A percentile compares a stretch with the other conserved stretches of the same genome.
phyloP scores from a whole-genome alignment of 2,329 filamentous ascomycete genomes.

The Aspergillus neoniger region DNA sequence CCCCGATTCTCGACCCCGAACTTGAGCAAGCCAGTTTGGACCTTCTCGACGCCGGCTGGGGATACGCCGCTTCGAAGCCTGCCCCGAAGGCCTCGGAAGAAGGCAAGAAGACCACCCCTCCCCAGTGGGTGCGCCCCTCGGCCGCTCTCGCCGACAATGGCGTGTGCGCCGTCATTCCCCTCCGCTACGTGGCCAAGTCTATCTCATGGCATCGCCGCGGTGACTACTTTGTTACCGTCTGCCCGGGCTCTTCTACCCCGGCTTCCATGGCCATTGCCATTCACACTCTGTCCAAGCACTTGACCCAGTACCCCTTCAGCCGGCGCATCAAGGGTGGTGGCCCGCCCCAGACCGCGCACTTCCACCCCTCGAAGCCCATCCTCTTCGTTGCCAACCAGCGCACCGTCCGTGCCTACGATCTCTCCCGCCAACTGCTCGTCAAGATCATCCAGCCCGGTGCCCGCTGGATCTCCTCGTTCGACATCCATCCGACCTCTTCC shows the following conservation, averaged over 20 bases:
- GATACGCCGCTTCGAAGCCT: constrained; percentile 71
- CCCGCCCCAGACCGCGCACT: constrained; percentile 82
- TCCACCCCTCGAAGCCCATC: constrained; percentile 88
- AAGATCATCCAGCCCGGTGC: constrained; percentile 93
- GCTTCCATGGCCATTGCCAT: constrained; percentile 74
- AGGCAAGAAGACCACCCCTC: constrained; percentile 71
- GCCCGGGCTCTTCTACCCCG: constrained; percentile 60
- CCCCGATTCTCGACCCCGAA: constrained; percentile 69
- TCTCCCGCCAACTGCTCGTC: constrained; percentile 85
- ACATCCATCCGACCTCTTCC: constrained; percentile 86
- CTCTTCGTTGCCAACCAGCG: constrained; percentile 97
- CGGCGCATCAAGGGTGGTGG: constrained; percentile 68
- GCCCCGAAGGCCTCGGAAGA: constrained; percentile 51
- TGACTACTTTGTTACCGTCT: constrained; percentile 92
- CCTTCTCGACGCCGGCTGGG: constrained; percentile 84
- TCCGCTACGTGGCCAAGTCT: constrained; percentile 79
- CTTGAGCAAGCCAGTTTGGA: constrained; percentile 73
- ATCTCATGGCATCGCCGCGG: constrained; percentile 92
- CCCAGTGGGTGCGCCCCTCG: constrained; percentile 81
- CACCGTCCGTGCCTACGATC: constrained; percentile 88
- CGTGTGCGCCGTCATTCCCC: constrained; percentile 76
- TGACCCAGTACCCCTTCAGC: constrained; percentile 92
- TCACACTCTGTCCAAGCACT: constrained; percentile 91
- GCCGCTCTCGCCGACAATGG: constrained; percentile 70
- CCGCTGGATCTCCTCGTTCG: constrained; percentile 90